These are phyloP conservation scores for Oemleria cerasiformis DNA, from an alignment of 306 rosid genomes.

Conservation along the genomic window DNA sequence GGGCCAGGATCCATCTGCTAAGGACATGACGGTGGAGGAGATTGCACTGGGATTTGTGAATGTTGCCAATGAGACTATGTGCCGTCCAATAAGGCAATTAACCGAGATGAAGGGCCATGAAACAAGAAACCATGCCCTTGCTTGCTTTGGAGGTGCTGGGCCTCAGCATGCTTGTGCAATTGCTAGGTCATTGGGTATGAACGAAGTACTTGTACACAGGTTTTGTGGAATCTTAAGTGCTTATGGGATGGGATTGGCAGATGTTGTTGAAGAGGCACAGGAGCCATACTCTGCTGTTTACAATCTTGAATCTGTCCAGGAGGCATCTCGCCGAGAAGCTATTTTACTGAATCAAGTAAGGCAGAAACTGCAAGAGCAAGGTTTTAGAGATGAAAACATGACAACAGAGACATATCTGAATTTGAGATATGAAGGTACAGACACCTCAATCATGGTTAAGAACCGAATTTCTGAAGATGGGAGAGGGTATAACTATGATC, in stretches of 20 bases:
- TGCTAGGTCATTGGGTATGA: constrained; percentile 92
- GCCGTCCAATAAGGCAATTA: constrained; percentile 90
- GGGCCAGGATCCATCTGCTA: constrained; percentile 60
- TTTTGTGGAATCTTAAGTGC: constrained; percentile 95
- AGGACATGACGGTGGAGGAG: constrained; percentile 80
- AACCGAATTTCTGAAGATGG: constrained; percentile 42
- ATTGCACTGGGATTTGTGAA: constrained; percentile 83
- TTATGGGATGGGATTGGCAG: constrained; percentile 98
- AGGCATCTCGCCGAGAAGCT: constrained; percentile 62
- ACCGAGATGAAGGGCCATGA: constrained; percentile 99
- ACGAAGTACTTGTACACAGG: constrained; percentile 80
- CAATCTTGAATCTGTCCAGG: constrained; percentile 50
- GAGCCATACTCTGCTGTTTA: constrained; percentile 83
- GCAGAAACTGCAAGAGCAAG: constrained; percentile 71
- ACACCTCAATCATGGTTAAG: constrained; percentile 90
- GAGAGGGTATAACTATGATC: constrained; percentile 45
- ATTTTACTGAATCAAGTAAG: constrained; percentile 56
- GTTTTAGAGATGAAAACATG: constrained; percentile 67
- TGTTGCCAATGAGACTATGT: constrained; percentile 97
- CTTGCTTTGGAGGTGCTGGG: constrained; percentile 98
- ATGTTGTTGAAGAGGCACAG: constrained; percentile 90
- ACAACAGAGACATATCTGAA: constrained; percentile 70
- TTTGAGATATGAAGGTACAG: constrained; percentile 93
- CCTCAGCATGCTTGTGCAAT: constrained; percentile 98
- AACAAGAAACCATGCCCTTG: constrained; percentile 91